These are phyloP conservation scores for Acanthochlamys bracteata DNA, from an alignment of 106 monocot genomes.

Conservation along the genomic window DNA sequence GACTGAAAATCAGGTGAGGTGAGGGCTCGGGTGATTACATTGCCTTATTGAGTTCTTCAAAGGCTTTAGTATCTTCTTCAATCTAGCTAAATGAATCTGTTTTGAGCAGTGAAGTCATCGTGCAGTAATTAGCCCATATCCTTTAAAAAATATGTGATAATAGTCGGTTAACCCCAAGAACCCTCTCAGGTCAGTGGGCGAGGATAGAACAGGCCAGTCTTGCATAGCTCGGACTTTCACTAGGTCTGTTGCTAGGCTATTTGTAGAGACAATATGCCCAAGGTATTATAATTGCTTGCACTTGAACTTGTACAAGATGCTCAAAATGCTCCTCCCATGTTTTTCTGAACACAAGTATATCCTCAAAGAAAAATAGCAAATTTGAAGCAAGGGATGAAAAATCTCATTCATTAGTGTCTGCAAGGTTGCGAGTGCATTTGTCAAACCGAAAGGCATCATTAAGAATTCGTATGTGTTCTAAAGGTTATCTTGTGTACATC, in stretches of 20 bases:
- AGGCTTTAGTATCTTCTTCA: neutral
- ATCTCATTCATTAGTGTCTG: neutral
- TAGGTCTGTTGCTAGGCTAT: neutral
- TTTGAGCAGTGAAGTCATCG: neutral
- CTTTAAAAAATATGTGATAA: neutral
- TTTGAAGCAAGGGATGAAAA: neutral
- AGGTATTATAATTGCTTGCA: neutral
- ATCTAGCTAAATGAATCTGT: neutral
- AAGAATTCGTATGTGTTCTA: neutral
- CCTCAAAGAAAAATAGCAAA: constrained; percentile 5
- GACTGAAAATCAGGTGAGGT: neutral
- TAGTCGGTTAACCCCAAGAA: neutral
- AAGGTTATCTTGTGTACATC: constrained; percentile 2
- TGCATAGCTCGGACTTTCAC: neutral
- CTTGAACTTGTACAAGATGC: neutral
- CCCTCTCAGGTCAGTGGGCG: neutral
- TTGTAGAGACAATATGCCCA: neutral
- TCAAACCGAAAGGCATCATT: constrained; percentile 1
- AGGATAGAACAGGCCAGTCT: neutral
- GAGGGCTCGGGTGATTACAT: neutral
- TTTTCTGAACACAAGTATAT: neutral
- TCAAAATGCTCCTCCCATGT: neutral
- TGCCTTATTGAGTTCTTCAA: neutral
- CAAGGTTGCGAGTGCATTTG: neutral
- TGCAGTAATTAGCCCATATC: neutral